These are phyloP conservation scores for Arabidopsis lyrata DNA, from an alignment of 441 rosid genomes.

Conservation along the genomic window DNA sequence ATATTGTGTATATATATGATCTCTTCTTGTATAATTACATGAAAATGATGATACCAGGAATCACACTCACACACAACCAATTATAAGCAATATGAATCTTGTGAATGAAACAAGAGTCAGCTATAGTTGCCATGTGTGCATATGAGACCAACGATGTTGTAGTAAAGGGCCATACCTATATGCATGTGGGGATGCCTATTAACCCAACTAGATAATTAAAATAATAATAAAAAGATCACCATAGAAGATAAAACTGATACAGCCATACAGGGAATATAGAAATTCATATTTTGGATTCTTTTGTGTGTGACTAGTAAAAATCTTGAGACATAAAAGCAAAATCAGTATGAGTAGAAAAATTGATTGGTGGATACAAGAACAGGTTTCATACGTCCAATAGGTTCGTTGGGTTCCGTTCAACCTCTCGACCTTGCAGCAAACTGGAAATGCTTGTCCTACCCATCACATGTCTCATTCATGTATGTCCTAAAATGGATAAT, in stretches of 20 bases:
- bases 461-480: slow-evolving; percentile 41
- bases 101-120: slow-evolving; percentile 33
- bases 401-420: slow-evolving; percentile 22
- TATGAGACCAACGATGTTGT: slow-evolving; percentile 34
- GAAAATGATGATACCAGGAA: slow-evolving; percentile 7
- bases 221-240: background rate
- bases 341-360: slow-evolving; percentile 11
- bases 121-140: slow-evolving; percentile 36
- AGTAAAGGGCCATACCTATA: slow-evolving; percentile 19
- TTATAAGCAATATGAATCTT: slow-evolving; percentile 20
- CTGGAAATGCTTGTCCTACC: slow-evolving; percentile 29
- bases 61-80: slow-evolving; percentile 29
- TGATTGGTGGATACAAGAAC: slow-evolving; percentile 33
- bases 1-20: background rate
- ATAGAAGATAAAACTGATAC: slow-evolving; percentile 26
- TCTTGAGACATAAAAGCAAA: slow-evolving; percentile 28
- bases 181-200: slow-evolving; percentile 34
- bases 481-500: slow-evolving; percentile 33
- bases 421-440: slow-evolving; percentile 15
- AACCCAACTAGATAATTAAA: background rate
- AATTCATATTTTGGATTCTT: slow-evolving; percentile 3
- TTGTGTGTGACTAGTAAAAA: slow-evolving; percentile 14
- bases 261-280: background rate
- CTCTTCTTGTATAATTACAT: background rate
- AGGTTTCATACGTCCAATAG: slow-evolving; percentile 19